Base-by-base conservation (phyloP, 2,329 filamentous ascomycete genomes). In the Aspergillus proliferans region DNA sequence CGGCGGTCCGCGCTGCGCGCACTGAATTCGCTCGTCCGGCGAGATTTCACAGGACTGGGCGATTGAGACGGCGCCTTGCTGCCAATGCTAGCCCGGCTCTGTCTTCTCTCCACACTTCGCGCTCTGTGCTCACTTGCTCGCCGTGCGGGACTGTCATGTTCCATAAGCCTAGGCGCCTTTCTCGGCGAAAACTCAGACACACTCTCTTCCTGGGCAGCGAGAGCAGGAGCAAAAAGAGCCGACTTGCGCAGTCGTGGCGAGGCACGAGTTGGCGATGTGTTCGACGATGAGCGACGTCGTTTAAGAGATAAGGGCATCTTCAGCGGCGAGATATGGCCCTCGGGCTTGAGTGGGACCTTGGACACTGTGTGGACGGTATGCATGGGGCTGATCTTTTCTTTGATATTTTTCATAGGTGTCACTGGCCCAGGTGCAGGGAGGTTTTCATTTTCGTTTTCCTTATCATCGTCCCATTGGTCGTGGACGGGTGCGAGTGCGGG, bases 281-380 rank as follows among this genome's bases (percentile, higher is more conserved):
- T 78, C 68, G 47, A 79, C 71, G 59, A 78, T 70, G 61, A 86
- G 68, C 59, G 81, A 48, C 73, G 66, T 57, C 76, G 59, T 63
- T 79, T 69, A 40, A 19, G n/a, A 10, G 26, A 30, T 51, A 73
- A 66, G 48, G 72, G 61, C 47, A 73, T 53, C 52, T 71, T 72
- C 56, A 74, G 51, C 43, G 76, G 74, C 7, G 75, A 76, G 2
- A 73, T 64, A 5, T 75, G 68, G 12, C 73, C 85, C 21, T 83
- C 83, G 3, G 82, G 75, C 66, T 88, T 88, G 38, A 91, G 70
- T 1, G 87, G 86, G 4, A 91, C 82, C 68, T 90, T 91, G 22
- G 85, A 87, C 0, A 87, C 83, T 0, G 87, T 91, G 65, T 87
- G 81, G 53, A 85, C 80, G n/a, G 77, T 72, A 40, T 74, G 73